Percentiles rank a stretch among this genome's conserved stretches.
phyloP scores from a whole-genome alignment of 441 rosid genomes.

The Aquilaria agallochum region DNA sequence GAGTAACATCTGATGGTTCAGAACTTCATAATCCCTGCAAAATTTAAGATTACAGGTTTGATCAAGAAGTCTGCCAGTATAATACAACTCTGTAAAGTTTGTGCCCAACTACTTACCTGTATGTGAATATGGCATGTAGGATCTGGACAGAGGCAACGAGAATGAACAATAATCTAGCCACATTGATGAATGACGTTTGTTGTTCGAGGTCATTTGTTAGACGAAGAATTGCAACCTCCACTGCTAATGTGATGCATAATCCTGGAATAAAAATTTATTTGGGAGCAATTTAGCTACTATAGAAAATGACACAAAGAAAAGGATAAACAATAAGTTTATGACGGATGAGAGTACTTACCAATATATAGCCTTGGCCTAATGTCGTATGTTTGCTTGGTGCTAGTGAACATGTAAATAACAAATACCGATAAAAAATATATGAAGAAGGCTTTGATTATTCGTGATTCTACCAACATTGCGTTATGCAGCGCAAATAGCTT shows the following conservation, averaged over 20 bases:
- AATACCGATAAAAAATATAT: constrained; percentile 50
- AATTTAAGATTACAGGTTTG: not conserved
- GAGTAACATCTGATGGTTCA: constrained; percentile 62
- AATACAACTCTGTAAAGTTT: not conserved
- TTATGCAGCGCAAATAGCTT: constrained; percentile 74
- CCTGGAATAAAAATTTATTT: constrained; percentile 20
- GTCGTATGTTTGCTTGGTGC: constrained; percentile 76
- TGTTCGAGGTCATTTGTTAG: constrained; percentile 21
- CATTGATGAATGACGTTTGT: constrained; percentile 30
- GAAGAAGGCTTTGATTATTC: constrained; percentile 76
- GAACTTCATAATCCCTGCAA: constrained; percentile 68
- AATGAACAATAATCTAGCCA: constrained; percentile 28
- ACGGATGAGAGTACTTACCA: constrained; percentile 26
- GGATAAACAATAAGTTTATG: not conserved
- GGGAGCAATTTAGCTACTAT: not conserved
- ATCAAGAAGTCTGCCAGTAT: not conserved
- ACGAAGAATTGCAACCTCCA: constrained; percentile 28
- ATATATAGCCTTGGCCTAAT: constrained; percentile 67
- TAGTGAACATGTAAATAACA: constrained; percentile 68
- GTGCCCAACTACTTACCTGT: constrained; percentile 38
- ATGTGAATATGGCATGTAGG: constrained; percentile 50
- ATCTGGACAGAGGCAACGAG: constrained; percentile 30
- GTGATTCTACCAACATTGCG: constrained; percentile 74
- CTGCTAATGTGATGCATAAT: constrained; percentile 38
- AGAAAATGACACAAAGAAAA: not conserved